phyloP scores from a whole-genome alignment of 1,284 basidiomycete genomes.

The Fomitopsis schrenkii region DNA sequence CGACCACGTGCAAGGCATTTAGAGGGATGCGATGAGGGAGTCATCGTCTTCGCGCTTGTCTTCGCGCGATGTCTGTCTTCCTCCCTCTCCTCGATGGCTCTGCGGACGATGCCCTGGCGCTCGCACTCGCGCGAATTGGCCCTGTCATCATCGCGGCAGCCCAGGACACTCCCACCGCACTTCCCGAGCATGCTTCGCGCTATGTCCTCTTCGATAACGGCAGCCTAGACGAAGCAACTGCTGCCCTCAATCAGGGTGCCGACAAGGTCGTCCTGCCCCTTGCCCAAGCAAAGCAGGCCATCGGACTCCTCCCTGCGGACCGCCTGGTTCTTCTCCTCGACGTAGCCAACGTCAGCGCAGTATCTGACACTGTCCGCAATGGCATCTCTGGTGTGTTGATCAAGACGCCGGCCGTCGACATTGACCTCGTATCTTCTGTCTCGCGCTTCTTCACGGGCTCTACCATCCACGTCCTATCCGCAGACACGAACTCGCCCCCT shows the following conservation, averaged over 20 bases:
- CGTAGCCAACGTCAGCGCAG: conserved; percentile 66
- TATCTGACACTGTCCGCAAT: conserved; percentile 67
- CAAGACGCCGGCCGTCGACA: conserved; percentile 62
- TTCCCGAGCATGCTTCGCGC: conserved; percentile 29
- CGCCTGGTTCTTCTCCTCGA: conserved; percentile 75
- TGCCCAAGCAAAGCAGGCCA: conserved; percentile 59
- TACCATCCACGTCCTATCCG: conserved; percentile 59
- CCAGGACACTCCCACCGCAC: conserved; percentile 23
- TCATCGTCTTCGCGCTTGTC: not conserved
- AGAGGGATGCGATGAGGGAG: not conserved
- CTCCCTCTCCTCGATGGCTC: conserved; percentile 54
- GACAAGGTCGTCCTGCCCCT: conserved; percentile 75
- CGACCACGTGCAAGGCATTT: not conserved
- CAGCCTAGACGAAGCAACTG: conserved; percentile 54
- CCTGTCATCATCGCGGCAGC: conserved; percentile 60
- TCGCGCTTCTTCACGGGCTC: conserved; percentile 69
- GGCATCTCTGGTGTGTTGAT: conserved; percentile 76
- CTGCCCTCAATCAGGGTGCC: conserved; percentile 72
- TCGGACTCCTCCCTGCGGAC: conserved; percentile 66
- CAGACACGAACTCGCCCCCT: conserved; percentile 36
- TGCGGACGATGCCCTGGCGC: conserved; percentile 45
- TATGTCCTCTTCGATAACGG: conserved; percentile 60
- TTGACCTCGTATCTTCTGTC: conserved; percentile 69
- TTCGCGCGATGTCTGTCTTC: conserved; percentile 47
- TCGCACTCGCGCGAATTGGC: conserved; percentile 67